Percentiles rank a stretch among this genome's conserved stretches.
Evolutionary conservation across 2,329 filamentous ascomycete genomes (phyloP).

Genomic region (Calonectria hongkongensis): DNA sequence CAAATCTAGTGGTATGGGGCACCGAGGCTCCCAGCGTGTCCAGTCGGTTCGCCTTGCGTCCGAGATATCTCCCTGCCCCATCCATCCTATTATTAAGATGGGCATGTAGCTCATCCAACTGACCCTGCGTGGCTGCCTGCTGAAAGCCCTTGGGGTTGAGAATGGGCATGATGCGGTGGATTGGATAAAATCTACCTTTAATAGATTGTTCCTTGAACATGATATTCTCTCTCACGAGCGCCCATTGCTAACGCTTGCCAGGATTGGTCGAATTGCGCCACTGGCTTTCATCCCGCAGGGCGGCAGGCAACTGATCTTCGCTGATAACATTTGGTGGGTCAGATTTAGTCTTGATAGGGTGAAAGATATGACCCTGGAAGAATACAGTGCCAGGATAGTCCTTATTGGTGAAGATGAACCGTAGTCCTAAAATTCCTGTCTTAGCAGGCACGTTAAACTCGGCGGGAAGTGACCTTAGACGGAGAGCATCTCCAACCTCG

Average conservation of each 20-base stretch:
- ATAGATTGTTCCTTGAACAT: constrained; percentile 68
- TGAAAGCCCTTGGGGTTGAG: constrained; percentile 65
- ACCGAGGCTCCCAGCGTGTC: constrained; percentile 68
- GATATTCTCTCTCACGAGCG: constrained; percentile 66
- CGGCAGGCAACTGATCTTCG: constrained; percentile 64
- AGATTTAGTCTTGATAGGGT: constrained; percentile 56
- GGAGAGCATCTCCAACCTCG: constrained; percentile 68
- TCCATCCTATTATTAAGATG: constrained; percentile 73
- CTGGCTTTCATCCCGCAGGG: constrained; percentile 62
- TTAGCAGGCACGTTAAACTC: constrained; percentile 60
- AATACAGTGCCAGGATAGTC: constrained; percentile 61
- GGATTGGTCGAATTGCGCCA: constrained; percentile 63
- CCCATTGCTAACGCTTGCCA: constrained; percentile 61
- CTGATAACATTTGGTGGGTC: constrained; percentile 55
- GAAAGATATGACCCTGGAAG: constrained; percentile 65
- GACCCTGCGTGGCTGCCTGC: constrained; percentile 60
- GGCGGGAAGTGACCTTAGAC: constrained; percentile 64
- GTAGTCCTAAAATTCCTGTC: constrained; percentile 61
- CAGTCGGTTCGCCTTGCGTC: constrained; percentile 62
- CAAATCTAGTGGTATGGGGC: constrained; percentile 58
- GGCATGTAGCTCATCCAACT: constrained; percentile 66
- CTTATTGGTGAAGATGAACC: constrained; percentile 62
- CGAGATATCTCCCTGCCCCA: constrained; percentile 64
- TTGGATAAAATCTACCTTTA: constrained; percentile 75
- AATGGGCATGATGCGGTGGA: constrained; percentile 71